Percentiles rank a stretch among this genome's conserved stretches.
These are phyloP conservation scores for Paracamarosporium sp. DNA, from an alignment of 2,329 filamentous ascomycete genomes.

Conservation along the genomic window DNA sequence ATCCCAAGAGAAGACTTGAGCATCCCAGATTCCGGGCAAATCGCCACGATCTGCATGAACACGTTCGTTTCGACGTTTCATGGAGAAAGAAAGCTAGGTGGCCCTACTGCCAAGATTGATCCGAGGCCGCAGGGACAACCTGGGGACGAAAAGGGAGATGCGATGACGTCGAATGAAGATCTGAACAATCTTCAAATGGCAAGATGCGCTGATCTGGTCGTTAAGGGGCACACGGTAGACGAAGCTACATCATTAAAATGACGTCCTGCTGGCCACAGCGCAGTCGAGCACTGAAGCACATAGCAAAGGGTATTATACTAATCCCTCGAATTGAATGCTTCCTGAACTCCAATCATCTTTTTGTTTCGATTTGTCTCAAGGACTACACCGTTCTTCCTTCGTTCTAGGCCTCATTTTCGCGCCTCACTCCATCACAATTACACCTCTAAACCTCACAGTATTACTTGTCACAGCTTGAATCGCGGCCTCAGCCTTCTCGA, in stretches of 20 bases:
- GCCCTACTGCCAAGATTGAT: background rate
- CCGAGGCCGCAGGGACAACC: background rate
- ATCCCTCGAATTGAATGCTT: background rate
- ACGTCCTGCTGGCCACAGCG: background rate
- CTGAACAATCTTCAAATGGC: too few species aligned
- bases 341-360: background rate
- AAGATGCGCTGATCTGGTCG: background rate
- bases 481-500: constrained; percentile 59
- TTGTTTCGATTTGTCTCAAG: background rate
- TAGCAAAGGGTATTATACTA: background rate
- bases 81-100: background rate
- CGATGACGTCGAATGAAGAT: background rate
- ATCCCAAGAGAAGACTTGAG: too few species aligned
- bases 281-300: background rate
- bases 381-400: constrained; percentile 1
- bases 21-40: background rate
- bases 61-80: constrained; percentile 17
- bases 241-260: background rate
- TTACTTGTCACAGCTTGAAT: constrained; percentile 57
- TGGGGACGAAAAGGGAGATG: background rate
- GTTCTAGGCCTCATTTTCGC: constrained; percentile 11
- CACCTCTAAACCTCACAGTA: constrained; percentile 60
- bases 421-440: constrained; percentile 55
- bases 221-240: background rate
- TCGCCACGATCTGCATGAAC: constrained; percentile 11